Percentiles rank a stretch among this genome's conserved stretches.
These are phyloP conservation scores for Wallacemonas sp. DNA, from an alignment of 208 protist genomes.

Conservation along the genomic window DNA sequence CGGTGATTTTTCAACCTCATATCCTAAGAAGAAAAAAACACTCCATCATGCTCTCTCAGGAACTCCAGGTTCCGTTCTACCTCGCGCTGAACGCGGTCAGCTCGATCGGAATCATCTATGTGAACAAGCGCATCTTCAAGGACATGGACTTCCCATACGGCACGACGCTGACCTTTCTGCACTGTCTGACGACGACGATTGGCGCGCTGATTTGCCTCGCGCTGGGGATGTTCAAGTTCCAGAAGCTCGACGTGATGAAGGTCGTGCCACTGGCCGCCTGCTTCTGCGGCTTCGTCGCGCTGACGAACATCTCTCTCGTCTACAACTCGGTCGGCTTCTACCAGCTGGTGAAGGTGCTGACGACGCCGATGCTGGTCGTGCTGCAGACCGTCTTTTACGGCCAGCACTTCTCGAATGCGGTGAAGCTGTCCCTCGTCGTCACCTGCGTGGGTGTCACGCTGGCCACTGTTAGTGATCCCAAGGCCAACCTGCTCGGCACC, in stretches of 20 bases:
- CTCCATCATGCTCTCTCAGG: slow-evolving; percentile 13
- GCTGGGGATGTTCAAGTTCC: slow-evolving; percentile 53
- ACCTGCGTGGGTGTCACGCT: slow-evolving; percentile 73
- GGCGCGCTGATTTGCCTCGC: slow-evolving; percentile 44
- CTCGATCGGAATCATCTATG: slow-evolving; percentile 60
- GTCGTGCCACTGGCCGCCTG: slow-evolving; percentile 74
- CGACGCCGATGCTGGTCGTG: slow-evolving; percentile 67
- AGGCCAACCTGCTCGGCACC: slow-evolving; percentile 67
- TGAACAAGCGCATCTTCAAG: slow-evolving; percentile 75
- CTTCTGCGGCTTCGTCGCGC: slow-evolving; percentile 88
- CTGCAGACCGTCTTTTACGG: slow-evolving; percentile 68
- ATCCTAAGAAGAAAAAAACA: slow-evolving; percentile 15
- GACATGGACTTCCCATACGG: slow-evolving; percentile 51
- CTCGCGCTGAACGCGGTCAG: slow-evolving; percentile 66
- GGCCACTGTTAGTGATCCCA: slow-evolving; percentile 69
- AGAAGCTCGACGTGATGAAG: slow-evolving; percentile 42
- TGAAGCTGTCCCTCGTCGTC: slow-evolving; percentile 52
- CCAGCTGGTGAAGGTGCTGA: slow-evolving; percentile 86
- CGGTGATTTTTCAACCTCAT: neutral
- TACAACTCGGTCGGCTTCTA: slow-evolving; percentile 92
- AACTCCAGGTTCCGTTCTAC: slow-evolving; percentile 25
- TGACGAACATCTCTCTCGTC: slow-evolving; percentile 86
- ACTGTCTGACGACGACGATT: slow-evolving; percentile 67
- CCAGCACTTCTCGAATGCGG: slow-evolving; percentile 39
- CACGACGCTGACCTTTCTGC: slow-evolving; percentile 64